phyloP scores from a whole-genome alignment of 2,329 filamentous ascomycete genomes.

The Ramularia collo-cygni region DNA sequence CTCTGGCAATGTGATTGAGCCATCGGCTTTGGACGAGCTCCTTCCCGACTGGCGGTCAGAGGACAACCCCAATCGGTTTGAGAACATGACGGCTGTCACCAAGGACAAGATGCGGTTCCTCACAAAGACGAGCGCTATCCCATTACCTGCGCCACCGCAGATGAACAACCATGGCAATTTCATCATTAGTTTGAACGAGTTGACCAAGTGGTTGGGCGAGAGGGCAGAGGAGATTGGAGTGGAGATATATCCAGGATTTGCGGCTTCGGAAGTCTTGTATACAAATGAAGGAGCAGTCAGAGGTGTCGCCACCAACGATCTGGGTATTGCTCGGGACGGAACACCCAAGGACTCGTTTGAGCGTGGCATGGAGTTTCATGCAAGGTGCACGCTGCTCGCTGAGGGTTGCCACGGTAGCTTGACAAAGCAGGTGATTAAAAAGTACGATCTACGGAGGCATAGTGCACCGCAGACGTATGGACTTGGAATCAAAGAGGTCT shows the following conservation, averaged over 20 bases:
- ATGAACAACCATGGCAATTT: constrained; percentile 99
- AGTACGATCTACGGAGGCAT: constrained; percentile 82
- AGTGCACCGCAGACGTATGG: constrained; percentile 94
- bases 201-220: constrained; percentile 92
- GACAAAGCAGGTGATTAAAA: constrained; percentile 90
- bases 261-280: constrained; percentile 88
- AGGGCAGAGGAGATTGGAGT: constrained; percentile 94
- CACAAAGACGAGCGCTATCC: constrained; percentile 70
- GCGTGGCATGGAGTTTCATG: constrained; percentile 97
- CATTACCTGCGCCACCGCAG: constrained; percentile 83
- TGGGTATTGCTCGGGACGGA: constrained; percentile 75
- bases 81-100: constrained; percentile 76
- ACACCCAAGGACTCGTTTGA: constrained; percentile 87
- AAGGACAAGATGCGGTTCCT: constrained; percentile 89
- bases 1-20: constrained; percentile 91
- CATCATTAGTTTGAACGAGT: constrained; percentile 90
- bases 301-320: constrained; percentile 92
- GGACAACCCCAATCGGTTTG: constrained; percentile 80
- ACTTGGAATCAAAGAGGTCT: constrained; percentile 91
- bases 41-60: constrained; percentile 90
- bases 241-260: constrained; percentile 93
- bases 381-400: constrained; percentile 79
- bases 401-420: constrained; percentile 95
- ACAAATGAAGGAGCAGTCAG: constrained; percentile 77
- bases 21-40: constrained; percentile 78